Evolutionary conservation across 1,284 basidiomycete genomes (phyloP).

Genomic region (Trichosporon sp.): DNA sequence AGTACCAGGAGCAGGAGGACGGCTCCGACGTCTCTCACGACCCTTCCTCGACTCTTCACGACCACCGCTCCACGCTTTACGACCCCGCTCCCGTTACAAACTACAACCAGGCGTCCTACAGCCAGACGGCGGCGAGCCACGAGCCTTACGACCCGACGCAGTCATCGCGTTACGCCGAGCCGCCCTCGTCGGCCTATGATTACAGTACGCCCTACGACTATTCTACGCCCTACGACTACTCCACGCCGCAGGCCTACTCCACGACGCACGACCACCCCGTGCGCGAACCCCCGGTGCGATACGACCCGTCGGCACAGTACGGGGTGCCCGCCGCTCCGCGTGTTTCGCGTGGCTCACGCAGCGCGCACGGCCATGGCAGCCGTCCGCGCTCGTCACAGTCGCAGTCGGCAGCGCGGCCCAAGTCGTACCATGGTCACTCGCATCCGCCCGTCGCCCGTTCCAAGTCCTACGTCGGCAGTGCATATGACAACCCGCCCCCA

Average conservation of each 20-base stretch:
- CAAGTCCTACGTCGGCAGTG: background rate
- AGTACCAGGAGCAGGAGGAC: background rate
- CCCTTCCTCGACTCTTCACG: background rate
- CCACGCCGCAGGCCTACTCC: background rate
- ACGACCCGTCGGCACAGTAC: background rate
- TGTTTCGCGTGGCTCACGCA: background rate
- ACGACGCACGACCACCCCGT: background rate
- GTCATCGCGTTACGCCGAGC: background rate
- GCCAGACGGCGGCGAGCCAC: background rate
- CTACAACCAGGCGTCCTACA: background rate
- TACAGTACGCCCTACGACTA: background rate
- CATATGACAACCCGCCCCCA: background rate
- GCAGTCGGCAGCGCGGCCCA: background rate
- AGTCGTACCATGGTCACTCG: background rate
- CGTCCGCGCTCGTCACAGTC: background rate
- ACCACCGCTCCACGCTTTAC: background rate
- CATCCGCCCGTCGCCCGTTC: constrained; percentile 1
- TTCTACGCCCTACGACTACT: background rate
- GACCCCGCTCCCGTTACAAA: background rate
- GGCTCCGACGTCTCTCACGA: background rate
- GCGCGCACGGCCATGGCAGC: background rate
- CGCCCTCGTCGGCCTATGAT: background rate
- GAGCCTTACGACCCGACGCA: background rate
- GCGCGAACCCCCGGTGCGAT: background rate
- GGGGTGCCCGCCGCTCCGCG: background rate